phyloP scores from a whole-genome alignment of 2,329 filamentous ascomycete species.

The Neonectria neomacrospora region DNA sequence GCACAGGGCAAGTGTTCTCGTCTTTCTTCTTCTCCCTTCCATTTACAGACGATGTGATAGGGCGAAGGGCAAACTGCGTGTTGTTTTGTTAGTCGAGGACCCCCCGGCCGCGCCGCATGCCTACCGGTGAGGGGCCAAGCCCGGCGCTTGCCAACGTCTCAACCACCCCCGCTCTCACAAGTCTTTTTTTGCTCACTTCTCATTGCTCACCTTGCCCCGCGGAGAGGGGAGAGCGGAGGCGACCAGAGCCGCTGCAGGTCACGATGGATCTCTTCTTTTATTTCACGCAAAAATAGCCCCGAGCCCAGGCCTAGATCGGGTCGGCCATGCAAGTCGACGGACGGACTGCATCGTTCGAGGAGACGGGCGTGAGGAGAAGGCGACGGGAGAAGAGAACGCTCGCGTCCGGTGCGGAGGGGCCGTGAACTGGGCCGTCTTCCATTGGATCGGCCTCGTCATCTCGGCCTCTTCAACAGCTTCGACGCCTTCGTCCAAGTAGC shows the following conservation, averaged over 20 bases:
- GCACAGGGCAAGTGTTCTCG: slow-evolving; percentile 1
- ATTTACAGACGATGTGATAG: slow-evolving; percentile 14
- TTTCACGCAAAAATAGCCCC: slow-evolving; percentile 21
- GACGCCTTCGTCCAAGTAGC: background rate
- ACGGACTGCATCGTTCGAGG: background rate
- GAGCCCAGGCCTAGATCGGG: slow-evolving; percentile 15
- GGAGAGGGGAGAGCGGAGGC: slow-evolving; percentile 8
- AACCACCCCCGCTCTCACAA: slow-evolving; percentile 1
- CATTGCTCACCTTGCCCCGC: slow-evolving; percentile 10
- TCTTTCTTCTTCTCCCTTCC: background rate
- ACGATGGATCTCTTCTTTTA: slow-evolving; percentile 13
- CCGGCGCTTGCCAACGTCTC: slow-evolving; percentile 14
- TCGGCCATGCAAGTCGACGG: too few relatives aligned
- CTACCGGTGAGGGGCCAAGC: slow-evolving; percentile 10
- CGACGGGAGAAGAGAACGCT: background rate
- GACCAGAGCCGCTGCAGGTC: slow-evolving; percentile 18
- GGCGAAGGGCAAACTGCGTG: slow-evolving; percentile 2
- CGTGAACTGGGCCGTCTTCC: background rate
- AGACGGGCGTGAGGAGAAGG: background rate
- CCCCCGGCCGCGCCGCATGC: slow-evolving; percentile 2
- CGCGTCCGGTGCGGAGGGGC: slow-evolving; percentile 21
- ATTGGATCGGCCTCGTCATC: background rate
- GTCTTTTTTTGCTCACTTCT: slow-evolving; percentile 2
- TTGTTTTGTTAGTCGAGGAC: background rate
- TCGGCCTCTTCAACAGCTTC: slow-evolving; percentile 1